phyloP scores from a whole-genome alignment of 805 yeast species.

The Saccharomyces kudriavzevii region DNA sequence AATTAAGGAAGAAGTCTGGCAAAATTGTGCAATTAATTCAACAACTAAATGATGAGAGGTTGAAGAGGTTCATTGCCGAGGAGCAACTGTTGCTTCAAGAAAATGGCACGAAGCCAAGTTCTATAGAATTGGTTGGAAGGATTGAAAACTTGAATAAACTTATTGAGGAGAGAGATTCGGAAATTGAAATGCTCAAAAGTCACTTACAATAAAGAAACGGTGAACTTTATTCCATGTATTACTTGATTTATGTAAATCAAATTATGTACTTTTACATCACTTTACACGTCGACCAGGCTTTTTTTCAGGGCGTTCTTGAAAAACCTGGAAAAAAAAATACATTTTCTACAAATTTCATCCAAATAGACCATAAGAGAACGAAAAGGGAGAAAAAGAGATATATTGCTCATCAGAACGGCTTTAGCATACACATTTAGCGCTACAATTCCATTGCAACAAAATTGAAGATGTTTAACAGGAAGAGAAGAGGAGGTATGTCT shows the following conservation, averaged over 20 bases:
- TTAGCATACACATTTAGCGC: background rate
- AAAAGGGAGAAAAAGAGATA: background rate
- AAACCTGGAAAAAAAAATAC: background rate
- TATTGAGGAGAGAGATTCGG: constrained; percentile 43
- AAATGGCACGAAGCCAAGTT: constrained; percentile 43
- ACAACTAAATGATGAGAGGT: constrained; percentile 54
- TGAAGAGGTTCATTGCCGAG: constrained; percentile 60
- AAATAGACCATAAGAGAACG: background rate
- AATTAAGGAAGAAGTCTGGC: constrained; percentile 33
- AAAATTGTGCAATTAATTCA: constrained; percentile 47
- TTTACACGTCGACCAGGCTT: background rate
- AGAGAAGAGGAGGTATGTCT: constrained; percentile 16
- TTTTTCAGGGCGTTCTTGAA: background rate
- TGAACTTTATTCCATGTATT: background rate
- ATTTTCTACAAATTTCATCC: too few species aligned
- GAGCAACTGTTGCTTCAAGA: constrained; percentile 56
- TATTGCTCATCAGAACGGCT: background rate
- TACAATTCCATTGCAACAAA: background rate
- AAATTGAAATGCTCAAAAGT: constrained; percentile 31
- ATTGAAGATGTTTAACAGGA: constrained; percentile 8
- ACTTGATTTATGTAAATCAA: background rate
- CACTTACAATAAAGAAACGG: background rate
- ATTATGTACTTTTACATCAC: background rate
- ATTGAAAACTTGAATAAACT: constrained; percentile 45
- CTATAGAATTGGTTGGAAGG: constrained; percentile 49